These are phyloP conservation scores for Nakaseomyces glabratus DNA, from an alignment of 1,139 yeast species.

Conservation along the genomic window DNA sequence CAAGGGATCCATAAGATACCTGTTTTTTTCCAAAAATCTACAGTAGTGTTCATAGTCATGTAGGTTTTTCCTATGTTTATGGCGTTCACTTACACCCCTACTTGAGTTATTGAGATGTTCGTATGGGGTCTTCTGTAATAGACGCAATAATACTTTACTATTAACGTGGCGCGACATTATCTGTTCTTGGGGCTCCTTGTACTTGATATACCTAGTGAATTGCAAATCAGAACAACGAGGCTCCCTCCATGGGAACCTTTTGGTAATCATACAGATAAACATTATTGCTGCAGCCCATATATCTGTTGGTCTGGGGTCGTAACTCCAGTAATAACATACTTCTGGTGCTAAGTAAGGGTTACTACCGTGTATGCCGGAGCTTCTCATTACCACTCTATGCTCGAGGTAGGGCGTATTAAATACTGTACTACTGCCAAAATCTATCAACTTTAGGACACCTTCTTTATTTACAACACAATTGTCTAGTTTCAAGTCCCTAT, in stretches of 20 bases:
- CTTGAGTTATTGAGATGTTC: too few species aligned
- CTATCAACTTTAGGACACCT: conserved; percentile 82
- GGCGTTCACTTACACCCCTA: too few species aligned
- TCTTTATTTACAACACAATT: conserved; percentile 78
- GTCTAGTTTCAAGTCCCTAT: conserved; percentile 84
- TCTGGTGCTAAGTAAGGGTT: conserved; percentile 97
- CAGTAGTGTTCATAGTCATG: conserved; percentile 21
- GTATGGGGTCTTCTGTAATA: conserved; percentile 32
- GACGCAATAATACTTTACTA: neutral
- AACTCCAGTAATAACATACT: conserved; percentile 56
- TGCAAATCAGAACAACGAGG: conserved; percentile 78
- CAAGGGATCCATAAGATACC: conserved; percentile 34
- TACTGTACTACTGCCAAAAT: conserved; percentile 88
- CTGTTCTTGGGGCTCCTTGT: conserved; percentile 1
- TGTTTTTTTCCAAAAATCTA: conserved; percentile 41
- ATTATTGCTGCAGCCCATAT: conserved; percentile 91
- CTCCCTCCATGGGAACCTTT: conserved; percentile 91
- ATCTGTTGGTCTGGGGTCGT: conserved; percentile 88
- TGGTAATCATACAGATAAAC: conserved; percentile 84
- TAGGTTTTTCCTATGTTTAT: too few species aligned
- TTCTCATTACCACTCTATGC: conserved; percentile 57
- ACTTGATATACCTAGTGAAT: conserved; percentile 33
- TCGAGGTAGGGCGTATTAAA: conserved; percentile 76
- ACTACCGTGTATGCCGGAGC: conserved; percentile 89
- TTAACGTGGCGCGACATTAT: conserved; percentile 1